Evolutionary conservation across 768 basidiomycete species (phyloP), one percentile per base, ranked within the genome.

Genomic region (Amanita polypyramis): DNA sequence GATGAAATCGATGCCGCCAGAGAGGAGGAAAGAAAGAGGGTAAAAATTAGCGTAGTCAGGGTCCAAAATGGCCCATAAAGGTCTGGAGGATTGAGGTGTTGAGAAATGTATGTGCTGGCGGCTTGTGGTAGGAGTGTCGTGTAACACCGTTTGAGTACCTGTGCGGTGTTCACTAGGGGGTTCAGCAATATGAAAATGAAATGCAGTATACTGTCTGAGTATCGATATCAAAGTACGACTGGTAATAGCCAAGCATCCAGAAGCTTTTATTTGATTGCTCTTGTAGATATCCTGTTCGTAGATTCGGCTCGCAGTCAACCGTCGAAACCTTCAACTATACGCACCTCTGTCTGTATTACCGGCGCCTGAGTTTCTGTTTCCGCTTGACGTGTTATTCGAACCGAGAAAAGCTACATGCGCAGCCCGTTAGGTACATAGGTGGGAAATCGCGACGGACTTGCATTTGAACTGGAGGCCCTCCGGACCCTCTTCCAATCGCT

Each of bases 11-110:
- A 90, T 12, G 89, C 81, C 6, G 85, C 89, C 33, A 98, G 82
- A 29, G 89, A 92, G 1, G 95, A 96, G 20, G 87, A 94, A 50
- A 96, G 79, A 70, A 94, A 97, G 51, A 97, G 80, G 0, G 84
- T 75, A 60, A 98, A 90, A 37, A 96, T 85, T 52, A 99, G 79
- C 0, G 95, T 98, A 1, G 93, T 95, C 32, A 96, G 76, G 0
- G 94, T 91, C 95, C 95, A 99, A 70, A 99, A 97, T 1, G 95
- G 93, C 0, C 94, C 94, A 60, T 88, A 85, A 34, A 89, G 76
- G 60, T 89, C 86, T 35, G 81, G 72, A 36, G 84, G 84, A 45
- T 71, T 75, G 29, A 83, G 72, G 51, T 82, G 77, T 10, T 75
- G 73, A 4, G 79, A 69, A 43, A 79, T 71, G 58, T 79, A 89